A percentile compares a stretch with the other conserved stretches of the same genome.
Conservation (phyloP, 169 alveolate genomes). For the Neospora caninum region DNA sequence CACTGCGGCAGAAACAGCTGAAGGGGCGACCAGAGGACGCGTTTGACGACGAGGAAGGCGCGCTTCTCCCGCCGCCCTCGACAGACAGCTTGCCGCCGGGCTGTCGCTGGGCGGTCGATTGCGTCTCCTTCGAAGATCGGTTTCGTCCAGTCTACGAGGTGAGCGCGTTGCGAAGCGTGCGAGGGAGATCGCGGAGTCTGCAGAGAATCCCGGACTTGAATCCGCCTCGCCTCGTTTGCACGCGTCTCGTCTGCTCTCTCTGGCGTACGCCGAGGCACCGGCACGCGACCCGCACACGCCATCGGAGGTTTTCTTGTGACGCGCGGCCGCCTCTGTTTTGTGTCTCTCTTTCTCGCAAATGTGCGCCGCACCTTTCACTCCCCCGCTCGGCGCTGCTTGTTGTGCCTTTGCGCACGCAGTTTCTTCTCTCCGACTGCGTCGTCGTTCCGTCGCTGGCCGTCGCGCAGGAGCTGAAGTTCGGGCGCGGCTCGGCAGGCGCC, state of each 20-base stretch:
- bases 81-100: conserved; percentile 32
- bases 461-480: conserved; percentile 41
- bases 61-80: conserved; percentile 26
- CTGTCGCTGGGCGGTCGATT: conserved; percentile 61
- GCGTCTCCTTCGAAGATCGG: conserved; percentile 17
- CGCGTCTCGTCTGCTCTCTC: no score
- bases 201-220: no score
- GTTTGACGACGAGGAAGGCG: not conserved
- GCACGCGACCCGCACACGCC: no score
- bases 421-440: conserved; percentile 43
- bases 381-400: not conserved
- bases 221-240: no score
- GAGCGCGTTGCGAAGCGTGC: not conserved
- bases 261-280: no score
- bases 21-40: not conserved
- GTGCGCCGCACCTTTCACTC: no score
- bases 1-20: conserved; percentile 33
- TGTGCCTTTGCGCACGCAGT: conserved; percentile 5
- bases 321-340: no score
- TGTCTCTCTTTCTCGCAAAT: no score
- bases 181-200: no score
- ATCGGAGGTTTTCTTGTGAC: no score
- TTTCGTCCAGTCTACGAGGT: conserved; percentile 43
- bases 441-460: conserved; percentile 42
- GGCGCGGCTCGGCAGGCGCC: not conserved